Conservation (phyloP, 441 rosid genomes). For the Jatropha podagrica region DNA sequence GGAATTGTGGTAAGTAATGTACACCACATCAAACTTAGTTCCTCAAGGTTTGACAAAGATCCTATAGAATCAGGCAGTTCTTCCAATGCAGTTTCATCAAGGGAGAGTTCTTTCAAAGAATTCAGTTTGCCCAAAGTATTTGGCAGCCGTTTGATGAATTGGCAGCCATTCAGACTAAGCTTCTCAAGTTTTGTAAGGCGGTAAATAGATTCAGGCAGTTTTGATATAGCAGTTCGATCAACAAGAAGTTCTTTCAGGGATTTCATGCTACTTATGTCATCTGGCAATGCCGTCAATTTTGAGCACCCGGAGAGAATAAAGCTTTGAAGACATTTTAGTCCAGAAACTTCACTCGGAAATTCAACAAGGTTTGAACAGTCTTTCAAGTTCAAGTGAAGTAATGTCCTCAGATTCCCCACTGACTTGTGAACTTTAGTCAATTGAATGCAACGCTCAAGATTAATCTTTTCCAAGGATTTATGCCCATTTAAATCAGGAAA, state of each 20-base stretch:
- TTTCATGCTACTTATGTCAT: conserved; percentile 47
- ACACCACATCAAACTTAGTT: conserved; percentile 42
- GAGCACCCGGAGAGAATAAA: conserved; percentile 54
- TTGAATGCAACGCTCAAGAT: conserved; percentile 38
- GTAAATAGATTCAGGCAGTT: conserved; percentile 46
- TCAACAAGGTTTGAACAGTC: conserved; percentile 42
- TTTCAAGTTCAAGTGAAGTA: conserved; percentile 47
- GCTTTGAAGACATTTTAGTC: conserved; percentile 45
- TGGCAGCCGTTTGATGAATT: conserved; percentile 42
- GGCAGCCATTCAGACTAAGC: conserved; percentile 46
- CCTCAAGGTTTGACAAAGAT: conserved; percentile 45
- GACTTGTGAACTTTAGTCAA: conserved; percentile 49
- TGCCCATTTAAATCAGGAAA: conserved; percentile 50
- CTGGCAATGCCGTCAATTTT: conserved; percentile 45
- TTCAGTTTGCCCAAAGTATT: conserved; percentile 29
- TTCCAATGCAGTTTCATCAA: conserved; percentile 35
- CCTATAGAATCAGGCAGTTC: conserved; percentile 51
- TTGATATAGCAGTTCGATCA: conserved; percentile 45
- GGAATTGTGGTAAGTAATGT: conserved; percentile 42
- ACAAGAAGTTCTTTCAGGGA: conserved; percentile 49
- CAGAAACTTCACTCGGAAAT: conserved; percentile 52
- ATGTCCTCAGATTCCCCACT: conserved; percentile 39
- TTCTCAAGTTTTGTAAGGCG: conserved; percentile 46
- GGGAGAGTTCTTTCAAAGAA: conserved; percentile 47
- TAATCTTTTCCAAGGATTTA: conserved; percentile 48